Evolutionary conservation across 805 yeast species (phyloP).

Genomic region (Wickerhamiella brachini): DNA sequence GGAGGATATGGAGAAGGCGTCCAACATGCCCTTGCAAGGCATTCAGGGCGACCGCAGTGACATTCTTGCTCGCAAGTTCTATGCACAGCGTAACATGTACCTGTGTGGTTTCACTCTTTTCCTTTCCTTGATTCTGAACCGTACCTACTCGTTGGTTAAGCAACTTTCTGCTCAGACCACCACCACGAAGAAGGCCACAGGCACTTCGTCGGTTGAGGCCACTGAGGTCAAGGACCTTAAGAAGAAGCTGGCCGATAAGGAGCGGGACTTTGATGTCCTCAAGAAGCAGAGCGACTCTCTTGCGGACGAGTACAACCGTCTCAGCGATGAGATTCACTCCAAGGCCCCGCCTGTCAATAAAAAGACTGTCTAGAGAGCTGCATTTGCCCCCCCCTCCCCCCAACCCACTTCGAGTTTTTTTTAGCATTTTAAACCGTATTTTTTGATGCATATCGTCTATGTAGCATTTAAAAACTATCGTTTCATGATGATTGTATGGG

Average conservation of each 20-base stretch:
- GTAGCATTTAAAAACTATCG: background rate
- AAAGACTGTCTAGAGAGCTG: slow-evolving; percentile 19
- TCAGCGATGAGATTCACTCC: slow-evolving; percentile 26
- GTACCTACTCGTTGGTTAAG: slow-evolving; percentile 71
- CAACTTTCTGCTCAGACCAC: slow-evolving; percentile 32
- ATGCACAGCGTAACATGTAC: slow-evolving; percentile 93
- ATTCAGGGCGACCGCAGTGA: slow-evolving; percentile 52
- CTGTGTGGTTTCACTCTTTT: slow-evolving; percentile 91
- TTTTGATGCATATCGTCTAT: background rate
- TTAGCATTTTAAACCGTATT: background rate
- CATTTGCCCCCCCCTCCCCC: too few relatives aligned
- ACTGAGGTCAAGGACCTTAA: slow-evolving; percentile 36
- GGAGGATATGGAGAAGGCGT: slow-evolving; percentile 35
- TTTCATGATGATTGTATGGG: background rate
- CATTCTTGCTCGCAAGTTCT: slow-evolving; percentile 79
- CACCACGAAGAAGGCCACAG: slow-evolving; percentile 34
- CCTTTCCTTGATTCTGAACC: slow-evolving; percentile 66
- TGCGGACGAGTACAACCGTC: slow-evolving; percentile 45
- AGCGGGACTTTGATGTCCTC: slow-evolving; percentile 49
- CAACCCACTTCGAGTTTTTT: background rate
- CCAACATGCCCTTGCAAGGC: slow-evolving; percentile 19
- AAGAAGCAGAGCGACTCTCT: slow-evolving; percentile 62
- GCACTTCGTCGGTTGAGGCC: slow-evolving; percentile 15
- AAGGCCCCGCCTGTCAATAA: slow-evolving; percentile 13
- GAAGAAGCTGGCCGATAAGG: slow-evolving; percentile 41